phyloP scores from a whole-genome alignment of 257 asterid genomes.

The Galeopsis tetrahit region DNA sequence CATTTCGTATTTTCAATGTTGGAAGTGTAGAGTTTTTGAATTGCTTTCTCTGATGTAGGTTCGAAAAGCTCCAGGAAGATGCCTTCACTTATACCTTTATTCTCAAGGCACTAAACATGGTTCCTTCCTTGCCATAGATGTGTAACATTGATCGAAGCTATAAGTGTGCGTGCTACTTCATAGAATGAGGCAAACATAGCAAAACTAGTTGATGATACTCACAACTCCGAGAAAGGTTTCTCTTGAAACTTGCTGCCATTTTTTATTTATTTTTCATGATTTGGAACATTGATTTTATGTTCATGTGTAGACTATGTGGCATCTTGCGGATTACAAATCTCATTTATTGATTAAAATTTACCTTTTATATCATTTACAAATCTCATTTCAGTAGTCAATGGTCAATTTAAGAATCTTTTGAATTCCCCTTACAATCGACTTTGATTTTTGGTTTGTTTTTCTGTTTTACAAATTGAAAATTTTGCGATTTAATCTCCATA shows the following conservation, averaged over 20 bases:
- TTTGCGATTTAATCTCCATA: no score
- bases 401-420: no score
- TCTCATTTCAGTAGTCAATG: no score
- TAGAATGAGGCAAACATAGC: neutral
- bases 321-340: neutral
- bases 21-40: neutral
- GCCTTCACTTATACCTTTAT: constrained; percentile 79
- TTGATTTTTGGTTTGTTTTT: no score
- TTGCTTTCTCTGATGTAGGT: constrained; percentile 54
- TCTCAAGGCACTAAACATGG: constrained; percentile 73
- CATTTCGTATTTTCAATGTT: neutral
- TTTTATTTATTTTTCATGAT: neutral
- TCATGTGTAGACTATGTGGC: neutral
- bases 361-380: no score
- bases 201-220: no score
- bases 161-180: neutral
- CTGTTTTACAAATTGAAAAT: no score
- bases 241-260: neutral
- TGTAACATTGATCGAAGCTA: neutral
- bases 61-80: constrained; percentile 88
- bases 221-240: neutral
- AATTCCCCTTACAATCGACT: no score
- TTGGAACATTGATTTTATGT: neutral
- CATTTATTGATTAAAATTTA: no score
- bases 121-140: constrained; percentile 32